Conservation (phyloP, 106 monocot genomes). For the Dioscorea alata region DNA sequence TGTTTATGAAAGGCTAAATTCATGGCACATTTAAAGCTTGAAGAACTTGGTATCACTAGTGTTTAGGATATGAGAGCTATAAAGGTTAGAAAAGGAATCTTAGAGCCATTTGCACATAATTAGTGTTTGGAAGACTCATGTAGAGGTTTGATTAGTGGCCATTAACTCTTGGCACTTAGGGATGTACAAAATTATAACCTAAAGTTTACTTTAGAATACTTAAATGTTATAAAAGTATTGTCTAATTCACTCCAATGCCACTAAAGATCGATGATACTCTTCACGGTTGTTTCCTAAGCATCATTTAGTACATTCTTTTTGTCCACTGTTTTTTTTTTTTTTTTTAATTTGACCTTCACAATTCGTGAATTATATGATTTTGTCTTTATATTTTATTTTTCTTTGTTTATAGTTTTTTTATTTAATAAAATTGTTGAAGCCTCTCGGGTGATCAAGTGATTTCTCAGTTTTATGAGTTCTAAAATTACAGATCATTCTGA, state of each 20-base stretch:
- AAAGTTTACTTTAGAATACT: neutral
- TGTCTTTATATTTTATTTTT: too few species aligned
- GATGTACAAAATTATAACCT: neutral
- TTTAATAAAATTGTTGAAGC: too few species aligned
- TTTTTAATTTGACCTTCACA: too few species aligned
- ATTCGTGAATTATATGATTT: too few species aligned
- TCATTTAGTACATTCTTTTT: too few species aligned
- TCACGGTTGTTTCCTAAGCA: neutral
- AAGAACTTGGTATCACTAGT: neutral
- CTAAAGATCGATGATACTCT: neutral
- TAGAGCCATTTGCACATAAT: neutral
- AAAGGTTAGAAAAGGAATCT: neutral
- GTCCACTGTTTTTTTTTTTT: too few species aligned
- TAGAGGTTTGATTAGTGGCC: too few species aligned
- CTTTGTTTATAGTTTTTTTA: too few species aligned
- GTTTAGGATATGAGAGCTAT: neutral
- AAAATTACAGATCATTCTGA: too few species aligned
- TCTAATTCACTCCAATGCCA: neutral
- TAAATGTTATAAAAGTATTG: neutral
- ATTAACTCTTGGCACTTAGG: neutral
- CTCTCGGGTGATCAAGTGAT: too few species aligned
- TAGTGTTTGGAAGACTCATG: neutral
- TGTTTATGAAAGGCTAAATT: neutral
- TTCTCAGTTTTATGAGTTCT: too few species aligned
- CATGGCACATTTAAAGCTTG: neutral